Base-by-base conservation (phyloP, 495 filamentous ascomycete genomes). In the Astrothelium subdiscretum region DNA sequence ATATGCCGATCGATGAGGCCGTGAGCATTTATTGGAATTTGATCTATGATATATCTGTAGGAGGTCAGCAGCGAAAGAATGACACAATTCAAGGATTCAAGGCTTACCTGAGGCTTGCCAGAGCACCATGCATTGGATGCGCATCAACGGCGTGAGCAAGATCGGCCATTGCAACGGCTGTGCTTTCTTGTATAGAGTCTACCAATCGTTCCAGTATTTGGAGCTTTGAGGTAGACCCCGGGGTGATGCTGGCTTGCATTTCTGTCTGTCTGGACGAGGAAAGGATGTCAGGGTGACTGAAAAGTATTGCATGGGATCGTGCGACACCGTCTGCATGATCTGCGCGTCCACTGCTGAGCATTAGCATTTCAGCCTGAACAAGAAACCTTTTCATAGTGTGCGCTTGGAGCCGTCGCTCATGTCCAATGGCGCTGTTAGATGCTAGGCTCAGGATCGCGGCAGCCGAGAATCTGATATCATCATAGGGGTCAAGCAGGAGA, bases 241-340 rank as follows among this genome's bases (percentile, higher is more conserved):
- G 6, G 12, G 13, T 51, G 4, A 32, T 15, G 29, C n/a, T 6
- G 5, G 10, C 15, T 11, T 31, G 11, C 13, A 29, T 8, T 8
- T 27, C 24, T 24, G 48, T 29, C 8, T 3, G 6, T 29, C 15
- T 8, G 22, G 24, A 20, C 48, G 48, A 27, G 48, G 24, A 27
- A 27, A 24, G 29, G 20, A 29, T 29, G 24, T 29, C 48, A 26
- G 48, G 48, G 10, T 57, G 43, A 3, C 65, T 48, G 58, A 68
- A 72, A 0, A 71, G 57, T 3, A 76, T 51, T 2, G 68, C 64
- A 59, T 72, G 72, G 1, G 69, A 32, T 64, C 88, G 83, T 54
- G 88, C 90, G 60, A 89, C 84, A 12, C 90, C 89, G 70, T 96
- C 91, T 5, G 88, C 89, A 70, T 92, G 87, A 66, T 95, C 90